phyloP scores from a whole-genome alignment of 768 basidiomycete species.

The Amanita molliuscula region DNA sequence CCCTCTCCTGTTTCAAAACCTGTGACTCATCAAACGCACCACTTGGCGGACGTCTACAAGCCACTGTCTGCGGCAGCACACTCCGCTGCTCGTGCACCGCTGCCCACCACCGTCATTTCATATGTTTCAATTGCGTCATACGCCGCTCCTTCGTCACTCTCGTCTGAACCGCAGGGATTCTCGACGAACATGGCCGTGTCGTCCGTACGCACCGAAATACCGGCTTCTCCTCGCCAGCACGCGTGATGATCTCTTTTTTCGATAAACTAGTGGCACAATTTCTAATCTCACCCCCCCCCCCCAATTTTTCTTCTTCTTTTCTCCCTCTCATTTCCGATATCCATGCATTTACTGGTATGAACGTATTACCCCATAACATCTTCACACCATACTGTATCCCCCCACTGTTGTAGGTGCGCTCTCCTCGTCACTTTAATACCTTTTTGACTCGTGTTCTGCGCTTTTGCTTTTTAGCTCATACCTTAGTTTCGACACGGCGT shows the following conservation, averaged over 20 bases:
- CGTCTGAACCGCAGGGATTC: constrained; percentile 18
- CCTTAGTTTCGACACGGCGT: background rate
- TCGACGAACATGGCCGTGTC: constrained; percentile 34
- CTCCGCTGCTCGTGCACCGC: background rate
- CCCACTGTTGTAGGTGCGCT: background rate
- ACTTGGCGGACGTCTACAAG: background rate
- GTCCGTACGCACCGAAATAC: constrained; percentile 31
- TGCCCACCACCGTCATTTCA: background rate
- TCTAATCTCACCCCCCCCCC: no score
- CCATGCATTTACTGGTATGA: background rate
- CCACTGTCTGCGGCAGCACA: background rate
- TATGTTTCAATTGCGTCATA: background rate
- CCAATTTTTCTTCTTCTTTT: background rate
- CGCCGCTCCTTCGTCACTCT: background rate
- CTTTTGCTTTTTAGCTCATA: background rate
- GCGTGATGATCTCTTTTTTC: background rate
- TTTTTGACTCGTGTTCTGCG: background rate
- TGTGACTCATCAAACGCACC: background rate
- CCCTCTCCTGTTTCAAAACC: background rate
- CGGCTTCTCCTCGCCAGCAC: constrained; percentile 16
- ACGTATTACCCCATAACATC: background rate
- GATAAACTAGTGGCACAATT: no score
- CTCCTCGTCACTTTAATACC: background rate
- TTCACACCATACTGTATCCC: background rate
- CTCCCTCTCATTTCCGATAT: background rate